phyloP scores from a whole-genome alignment of 2,329 filamentous ascomycete genomes.

The Clarireedia paspali region DNA sequence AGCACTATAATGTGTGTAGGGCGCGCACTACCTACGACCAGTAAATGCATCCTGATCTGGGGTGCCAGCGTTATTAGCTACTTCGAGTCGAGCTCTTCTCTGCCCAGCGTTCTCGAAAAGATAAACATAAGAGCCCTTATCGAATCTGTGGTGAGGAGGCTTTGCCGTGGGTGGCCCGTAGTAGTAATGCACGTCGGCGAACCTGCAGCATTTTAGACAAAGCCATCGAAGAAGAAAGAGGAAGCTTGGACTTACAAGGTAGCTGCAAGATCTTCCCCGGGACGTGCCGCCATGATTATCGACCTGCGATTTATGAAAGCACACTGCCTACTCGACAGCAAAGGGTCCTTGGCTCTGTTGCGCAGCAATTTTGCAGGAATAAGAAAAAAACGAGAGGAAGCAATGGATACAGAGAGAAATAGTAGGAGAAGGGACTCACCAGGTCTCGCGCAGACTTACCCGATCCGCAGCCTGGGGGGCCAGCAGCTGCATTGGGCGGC shows the following conservation, averaged over 20 bases:
- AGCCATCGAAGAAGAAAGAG: slow-evolving; percentile 16
- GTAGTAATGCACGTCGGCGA: slow-evolving; percentile 73
- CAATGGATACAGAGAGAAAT: neutral
- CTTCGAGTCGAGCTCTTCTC: slow-evolving; percentile 61
- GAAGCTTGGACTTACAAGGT: slow-evolving; percentile 38
- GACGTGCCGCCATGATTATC: slow-evolving; percentile 37
- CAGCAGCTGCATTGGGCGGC: slow-evolving; percentile 3
- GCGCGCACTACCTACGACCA: slow-evolving; percentile 50
- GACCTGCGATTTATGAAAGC: slow-evolving; percentile 8
- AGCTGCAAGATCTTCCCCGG: slow-evolving; percentile 44
- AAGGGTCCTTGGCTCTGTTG: neutral
- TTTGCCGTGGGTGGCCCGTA: slow-evolving; percentile 59
- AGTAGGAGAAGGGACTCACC: neutral
- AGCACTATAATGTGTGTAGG: slow-evolving; percentile 6
- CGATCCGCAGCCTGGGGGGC: slow-evolving; percentile 1
- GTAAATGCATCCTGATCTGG: slow-evolving; percentile 74
- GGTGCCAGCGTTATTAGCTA: slow-evolving; percentile 67
- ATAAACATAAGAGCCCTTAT: slow-evolving; percentile 73
- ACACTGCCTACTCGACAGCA: neutral
- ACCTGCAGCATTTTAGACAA: slow-evolving; percentile 40
- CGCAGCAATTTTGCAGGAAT: neutral
- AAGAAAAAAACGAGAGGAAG: neutral
- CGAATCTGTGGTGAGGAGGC: slow-evolving; percentile 73
- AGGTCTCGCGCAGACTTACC: neutral
- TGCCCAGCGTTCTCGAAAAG: slow-evolving; percentile 66